These are phyloP conservation scores for Phytophthora constricta DNA, from an alignment of 352 stramenopile species.

Conservation along the genomic window DNA sequence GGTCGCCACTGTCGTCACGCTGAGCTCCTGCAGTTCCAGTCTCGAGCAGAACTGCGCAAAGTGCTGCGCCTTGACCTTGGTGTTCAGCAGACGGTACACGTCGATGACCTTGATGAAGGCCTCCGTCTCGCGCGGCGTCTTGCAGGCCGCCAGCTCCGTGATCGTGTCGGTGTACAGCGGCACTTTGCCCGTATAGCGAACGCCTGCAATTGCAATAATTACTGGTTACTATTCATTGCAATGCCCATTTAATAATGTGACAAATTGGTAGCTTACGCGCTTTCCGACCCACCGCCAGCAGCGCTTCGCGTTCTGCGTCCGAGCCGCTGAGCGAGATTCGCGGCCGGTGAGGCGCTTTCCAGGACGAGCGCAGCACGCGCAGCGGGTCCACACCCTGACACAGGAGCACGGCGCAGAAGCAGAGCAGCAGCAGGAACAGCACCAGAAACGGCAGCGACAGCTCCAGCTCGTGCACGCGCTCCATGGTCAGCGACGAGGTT, in stretches of 20 bases:
- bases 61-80: slow-evolving; percentile 77
- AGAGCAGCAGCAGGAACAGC: slow-evolving; percentile 54
- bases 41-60: slow-evolving; percentile 65
- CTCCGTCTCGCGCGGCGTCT: slow-evolving; percentile 55
- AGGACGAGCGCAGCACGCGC: slow-evolving; percentile 65
- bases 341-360: slow-evolving; percentile 48
- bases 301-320: slow-evolving; percentile 54
- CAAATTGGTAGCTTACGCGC: slow-evolving; percentile 31
- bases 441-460: slow-evolving; percentile 48
- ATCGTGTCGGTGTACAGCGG: slow-evolving; percentile 79
- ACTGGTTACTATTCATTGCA: slow-evolving; percentile 3
- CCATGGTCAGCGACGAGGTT: slow-evolving; percentile 27
- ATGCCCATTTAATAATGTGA: neutral
- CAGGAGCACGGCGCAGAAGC: slow-evolving; percentile 48
- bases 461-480: slow-evolving; percentile 41
- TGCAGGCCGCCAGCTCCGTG: slow-evolving; percentile 44
- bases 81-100: slow-evolving; percentile 65
- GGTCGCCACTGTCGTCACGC: slow-evolving; percentile 44
- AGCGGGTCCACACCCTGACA: slow-evolving; percentile 68
- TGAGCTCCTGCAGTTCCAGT: slow-evolving; percentile 49
- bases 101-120: slow-evolving; percentile 66
- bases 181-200: slow-evolving; percentile 65
- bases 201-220: slow-evolving; percentile 30
- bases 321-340: slow-evolving; percentile 42
- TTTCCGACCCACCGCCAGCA: slow-evolving; percentile 51